Percentiles rank a stretch among this genome's conserved stretches.
phyloP scores from a whole-genome alignment of 345 rosid species.

The Bruguiera sexangula region DNA sequence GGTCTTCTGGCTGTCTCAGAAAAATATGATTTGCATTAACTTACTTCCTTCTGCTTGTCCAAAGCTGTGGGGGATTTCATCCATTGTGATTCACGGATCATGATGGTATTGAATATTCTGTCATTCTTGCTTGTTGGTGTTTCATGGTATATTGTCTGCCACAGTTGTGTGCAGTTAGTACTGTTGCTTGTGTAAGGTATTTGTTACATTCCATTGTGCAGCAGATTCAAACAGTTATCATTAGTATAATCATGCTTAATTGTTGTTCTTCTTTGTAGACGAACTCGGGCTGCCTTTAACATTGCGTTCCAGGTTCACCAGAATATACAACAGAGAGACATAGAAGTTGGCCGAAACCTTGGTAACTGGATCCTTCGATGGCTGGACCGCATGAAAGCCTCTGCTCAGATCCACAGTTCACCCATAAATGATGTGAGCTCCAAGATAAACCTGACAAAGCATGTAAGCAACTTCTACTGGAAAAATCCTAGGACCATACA shows the following conservation, averaged over 20 bases:
- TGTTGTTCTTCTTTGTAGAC: conserved; percentile 34
- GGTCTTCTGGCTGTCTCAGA: no score
- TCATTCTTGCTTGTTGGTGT: not conserved
- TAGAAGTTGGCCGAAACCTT: conserved; percentile 77
- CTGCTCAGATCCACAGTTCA: conserved; percentile 67
- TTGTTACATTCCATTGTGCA: not conserved
- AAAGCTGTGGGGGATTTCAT: no score
- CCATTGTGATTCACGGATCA: no score
- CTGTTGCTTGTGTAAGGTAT: not conserved
- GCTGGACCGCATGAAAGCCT: conserved; percentile 85
- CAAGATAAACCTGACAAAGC: conserved; percentile 40
- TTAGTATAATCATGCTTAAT: not conserved
- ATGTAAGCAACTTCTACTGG: conserved; percentile 25
- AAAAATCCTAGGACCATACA: conserved; percentile 39
- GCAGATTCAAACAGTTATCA: not conserved
- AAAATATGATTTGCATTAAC: no score
- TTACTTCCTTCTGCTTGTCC: no score
- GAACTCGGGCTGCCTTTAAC: conserved; percentile 58
- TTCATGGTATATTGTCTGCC: not conserved
- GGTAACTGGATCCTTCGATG: conserved; percentile 88
- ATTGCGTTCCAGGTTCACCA: conserved; percentile 60
- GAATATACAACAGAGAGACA: conserved; percentile 77
- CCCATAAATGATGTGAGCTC: conserved; percentile 25
- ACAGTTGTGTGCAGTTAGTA: not conserved
- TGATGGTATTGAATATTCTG: not conserved